These are phyloP conservation scores for Artemisia tridentata DNA, from an alignment of 129 eudicot species.

Conservation along the genomic window DNA sequence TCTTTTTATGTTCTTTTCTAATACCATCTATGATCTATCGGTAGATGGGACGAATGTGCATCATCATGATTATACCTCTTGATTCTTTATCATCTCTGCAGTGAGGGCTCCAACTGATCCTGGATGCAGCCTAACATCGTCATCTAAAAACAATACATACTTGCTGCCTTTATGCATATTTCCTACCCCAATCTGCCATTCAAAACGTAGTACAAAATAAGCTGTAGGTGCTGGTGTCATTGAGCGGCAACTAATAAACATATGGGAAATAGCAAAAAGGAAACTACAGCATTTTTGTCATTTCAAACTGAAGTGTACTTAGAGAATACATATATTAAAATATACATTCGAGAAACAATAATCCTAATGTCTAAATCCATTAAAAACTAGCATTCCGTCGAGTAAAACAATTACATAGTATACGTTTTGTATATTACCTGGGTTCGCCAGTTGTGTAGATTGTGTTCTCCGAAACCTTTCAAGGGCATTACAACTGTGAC, in stretches of 20 bases:
- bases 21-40: conserved; percentile 31
- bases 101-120: conserved; percentile 96
- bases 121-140: conserved; percentile 97
- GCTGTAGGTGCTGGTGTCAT: conserved; percentile 1
- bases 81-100: conserved; percentile 94
- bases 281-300: too few relatives aligned
- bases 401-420: not conserved
- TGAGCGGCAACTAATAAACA: not conserved
- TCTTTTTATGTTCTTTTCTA: too few relatives aligned
- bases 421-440: conserved; percentile 52
- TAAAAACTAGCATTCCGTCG: not conserved
- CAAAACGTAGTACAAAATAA: not conserved
- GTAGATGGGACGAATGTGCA: conserved; percentile 27
- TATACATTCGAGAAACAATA: not conserved
- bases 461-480: conserved; percentile 98
- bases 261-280: not conserved
- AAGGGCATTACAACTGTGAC: conserved; percentile 98
- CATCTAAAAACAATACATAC: conserved; percentile 92
- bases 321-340: not conserved
- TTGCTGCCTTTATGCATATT: conserved; percentile 89
- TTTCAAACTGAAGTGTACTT: too few relatives aligned
- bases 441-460: conserved; percentile 92
- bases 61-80: conserved; percentile 59
- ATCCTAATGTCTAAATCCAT: not conserved
- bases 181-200: conserved; percentile 78